These are phyloP conservation scores for Astrephomene gubernaculifera DNA, from an alignment of 139 green algal species.

Conservation along the genomic window DNA sequence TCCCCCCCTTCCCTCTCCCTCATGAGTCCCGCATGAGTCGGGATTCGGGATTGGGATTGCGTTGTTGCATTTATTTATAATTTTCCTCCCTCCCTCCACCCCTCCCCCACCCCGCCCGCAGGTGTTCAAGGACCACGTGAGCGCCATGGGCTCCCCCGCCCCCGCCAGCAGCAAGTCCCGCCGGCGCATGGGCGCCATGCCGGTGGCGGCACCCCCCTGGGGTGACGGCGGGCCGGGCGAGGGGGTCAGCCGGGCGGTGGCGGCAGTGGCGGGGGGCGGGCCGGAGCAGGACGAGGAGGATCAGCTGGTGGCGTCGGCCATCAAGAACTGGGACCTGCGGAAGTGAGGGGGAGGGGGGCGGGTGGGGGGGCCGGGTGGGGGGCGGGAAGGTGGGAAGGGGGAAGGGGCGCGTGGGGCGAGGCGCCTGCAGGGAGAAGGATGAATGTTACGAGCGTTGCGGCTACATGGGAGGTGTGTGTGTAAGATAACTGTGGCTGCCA, in stretches of 20 bases:
- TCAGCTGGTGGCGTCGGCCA: background rate
- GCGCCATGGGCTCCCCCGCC: background rate
- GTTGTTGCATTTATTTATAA: too few species aligned
- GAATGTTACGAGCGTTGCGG: too few species aligned
- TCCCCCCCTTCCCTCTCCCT: too few species aligned
- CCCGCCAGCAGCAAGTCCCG: background rate
- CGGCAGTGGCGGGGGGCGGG: background rate
- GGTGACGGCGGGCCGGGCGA: background rate
- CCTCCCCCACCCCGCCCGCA: background rate
- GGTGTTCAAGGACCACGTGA: conserved; percentile 35
- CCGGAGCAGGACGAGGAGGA: background rate
- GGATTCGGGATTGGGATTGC: background rate
- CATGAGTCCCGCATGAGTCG: background rate
- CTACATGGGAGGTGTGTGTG: too few species aligned
- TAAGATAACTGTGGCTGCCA: too few species aligned
- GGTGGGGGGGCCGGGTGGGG: background rate
- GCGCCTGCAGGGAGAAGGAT: background rate
- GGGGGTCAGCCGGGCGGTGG: background rate
- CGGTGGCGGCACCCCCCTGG: background rate
- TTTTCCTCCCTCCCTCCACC: too few species aligned
- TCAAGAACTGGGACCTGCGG: conserved; percentile 26
- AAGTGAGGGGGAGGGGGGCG: background rate
- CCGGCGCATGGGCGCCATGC: background rate
- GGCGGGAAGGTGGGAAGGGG: background rate
- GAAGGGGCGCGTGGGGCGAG: background rate